phyloP scores from a whole-genome alignment of 2,329 filamentous ascomycete genomes.

The Talaromyces sp. region DNA sequence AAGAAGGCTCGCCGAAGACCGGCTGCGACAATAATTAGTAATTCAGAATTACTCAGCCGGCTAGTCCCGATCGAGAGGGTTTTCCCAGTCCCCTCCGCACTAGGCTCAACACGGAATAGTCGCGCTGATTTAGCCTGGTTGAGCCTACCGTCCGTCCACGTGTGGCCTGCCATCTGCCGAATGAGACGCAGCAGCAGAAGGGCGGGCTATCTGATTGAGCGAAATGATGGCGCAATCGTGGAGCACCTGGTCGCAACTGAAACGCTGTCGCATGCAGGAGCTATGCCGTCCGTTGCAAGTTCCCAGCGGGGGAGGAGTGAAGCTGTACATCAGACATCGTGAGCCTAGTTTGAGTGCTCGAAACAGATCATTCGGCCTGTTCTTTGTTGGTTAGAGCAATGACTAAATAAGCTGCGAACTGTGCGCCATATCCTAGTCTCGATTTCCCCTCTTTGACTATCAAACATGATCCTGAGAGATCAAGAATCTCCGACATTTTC shows the following conservation, averaged over 20 bases:
- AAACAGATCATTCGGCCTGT: not conserved
- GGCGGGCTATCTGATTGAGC: not conserved
- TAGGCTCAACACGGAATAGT: too few species aligned
- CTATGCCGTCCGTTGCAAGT: not conserved
- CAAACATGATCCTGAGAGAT: not conserved
- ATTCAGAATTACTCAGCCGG: not conserved
- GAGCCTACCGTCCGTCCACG: not conserved
- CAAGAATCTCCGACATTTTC: not conserved
- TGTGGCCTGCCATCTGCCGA: not conserved
- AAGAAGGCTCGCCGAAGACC: not conserved
- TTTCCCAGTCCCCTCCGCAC: not conserved
- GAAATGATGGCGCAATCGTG: conserved; percentile 3
- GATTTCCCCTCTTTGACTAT: not conserved
- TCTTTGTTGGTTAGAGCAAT: not conserved
- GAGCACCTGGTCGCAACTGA: conserved; percentile 1
- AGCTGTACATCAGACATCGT: not conserved
- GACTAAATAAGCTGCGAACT: not conserved
- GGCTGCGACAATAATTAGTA: not conserved
- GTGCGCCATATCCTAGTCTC: not conserved
- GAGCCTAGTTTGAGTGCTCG: not conserved
- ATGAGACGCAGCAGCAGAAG: not conserved
- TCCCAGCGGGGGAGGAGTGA: not conserved
- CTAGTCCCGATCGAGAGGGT: not conserved
- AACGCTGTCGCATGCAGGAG: too few species aligned
- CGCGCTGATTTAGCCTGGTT: too few species aligned